Base-by-base conservation (phyloP, 2,329 filamentous ascomycete genomes). In the Phialophora macrospora region DNA sequence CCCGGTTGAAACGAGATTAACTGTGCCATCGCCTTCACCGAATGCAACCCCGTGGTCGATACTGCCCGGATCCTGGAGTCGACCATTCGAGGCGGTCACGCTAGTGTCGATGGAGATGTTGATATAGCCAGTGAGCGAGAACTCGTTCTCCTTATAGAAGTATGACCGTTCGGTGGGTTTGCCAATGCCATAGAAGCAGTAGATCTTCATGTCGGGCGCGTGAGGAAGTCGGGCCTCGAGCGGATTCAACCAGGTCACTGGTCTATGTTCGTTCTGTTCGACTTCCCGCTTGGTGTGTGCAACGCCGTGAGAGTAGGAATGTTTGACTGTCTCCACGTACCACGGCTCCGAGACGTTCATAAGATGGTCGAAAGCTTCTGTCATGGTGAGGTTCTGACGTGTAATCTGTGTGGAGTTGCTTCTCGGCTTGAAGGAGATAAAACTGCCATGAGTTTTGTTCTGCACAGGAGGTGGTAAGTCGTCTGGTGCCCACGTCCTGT, bases 21-120 rank as follows among this genome's bases (percentile, higher is more conserved):
- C 95, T 0, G 95, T 99, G 1, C 95, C 95, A 72, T 99, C 95
- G 3, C 95, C 95, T 77, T 98, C 95, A 44, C 94, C 94, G 84
- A 97, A 90, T 38, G 96, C 84, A n/a, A 99, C 92, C 26, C 95
- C 95, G 70, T 91, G 95, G 75, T 99, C 93, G 4, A 85, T 78
- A 5, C 61, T 55, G 34, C 66, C 64, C 2, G 58, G 34, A 14
- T 66, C 56, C 55, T 66, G 64, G 52, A 64, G 52, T 88, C 82
- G 2, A 83, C 81, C 17, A 83, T 85, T 60, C 83, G 81, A 1
- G 82, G 71, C 58, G 17, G 55, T 89, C 34, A 89, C 75, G 0
- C 80, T 81, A 0, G 88, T 90, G 72, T 92, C 89, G 46, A 91
- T 90, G 2, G 88, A 91, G 71, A 92, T 87, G 72, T 92, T 92